A percentile compares a stretch with the other conserved stretches of the same genome.
phyloP scores from a whole-genome alignment of 2,329 filamentous ascomycete species.

The Kalaharituber pfeilii region DNA sequence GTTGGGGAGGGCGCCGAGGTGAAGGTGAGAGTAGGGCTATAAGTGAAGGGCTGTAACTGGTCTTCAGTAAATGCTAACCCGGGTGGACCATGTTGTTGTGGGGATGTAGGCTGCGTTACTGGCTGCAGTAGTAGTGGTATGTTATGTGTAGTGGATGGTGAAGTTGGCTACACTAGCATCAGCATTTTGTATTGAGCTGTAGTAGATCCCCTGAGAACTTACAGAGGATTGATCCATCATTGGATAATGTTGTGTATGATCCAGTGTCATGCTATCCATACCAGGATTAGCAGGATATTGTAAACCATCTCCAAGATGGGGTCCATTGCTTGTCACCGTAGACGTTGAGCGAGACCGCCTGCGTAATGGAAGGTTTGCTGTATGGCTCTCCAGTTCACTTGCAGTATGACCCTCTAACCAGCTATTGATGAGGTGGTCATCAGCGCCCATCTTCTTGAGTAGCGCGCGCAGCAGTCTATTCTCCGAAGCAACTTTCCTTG shows the following conservation, averaged over 20 bases:
- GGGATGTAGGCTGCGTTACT: not conserved
- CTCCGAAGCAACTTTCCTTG: slow-evolving; percentile 34
- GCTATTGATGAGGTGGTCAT: slow-evolving; percentile 9
- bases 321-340: not conserved
- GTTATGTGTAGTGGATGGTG: not conserved
- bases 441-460: slow-evolving; percentile 29
- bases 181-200: too few species aligned
- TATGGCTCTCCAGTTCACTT: not conserved
- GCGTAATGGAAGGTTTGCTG: not conserved
- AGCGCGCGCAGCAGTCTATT: slow-evolving; percentile 33
- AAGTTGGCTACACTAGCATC: not conserved
- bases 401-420: slow-evolving; percentile 6
- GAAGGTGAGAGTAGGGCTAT: not conserved
- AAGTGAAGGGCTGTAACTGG: not conserved
- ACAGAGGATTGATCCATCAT: not conserved
- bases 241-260: not conserved
- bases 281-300: not conserved
- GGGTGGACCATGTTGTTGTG: not conserved
- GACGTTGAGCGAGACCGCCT: not conserved
- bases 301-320: not conserved
- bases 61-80: not conserved
- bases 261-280: not conserved
- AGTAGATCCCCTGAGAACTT: too few species aligned
- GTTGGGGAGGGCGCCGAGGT: not conserved
- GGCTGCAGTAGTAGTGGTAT: not conserved